Conservation (phyloP, 768 basidiomycete genomes). For the Lepiota venenata region DNA sequence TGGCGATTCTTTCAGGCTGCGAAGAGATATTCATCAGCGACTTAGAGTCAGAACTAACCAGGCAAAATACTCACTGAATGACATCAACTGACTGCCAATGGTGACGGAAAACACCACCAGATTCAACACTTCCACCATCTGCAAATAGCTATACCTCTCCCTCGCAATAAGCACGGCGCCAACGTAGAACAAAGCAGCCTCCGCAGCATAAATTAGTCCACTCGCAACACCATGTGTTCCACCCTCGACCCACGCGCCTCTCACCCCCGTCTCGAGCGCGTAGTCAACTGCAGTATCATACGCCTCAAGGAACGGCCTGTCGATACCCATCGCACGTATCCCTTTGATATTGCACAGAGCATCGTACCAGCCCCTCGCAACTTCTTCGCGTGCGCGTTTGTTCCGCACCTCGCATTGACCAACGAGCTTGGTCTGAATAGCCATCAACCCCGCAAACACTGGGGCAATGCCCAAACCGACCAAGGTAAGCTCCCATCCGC, state of each 20-base stretch:
- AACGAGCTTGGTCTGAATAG: constrained; percentile 69
- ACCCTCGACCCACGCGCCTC: constrained; percentile 86
- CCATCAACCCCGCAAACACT: constrained; percentile 73
- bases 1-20: constrained; percentile 77
- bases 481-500: constrained; percentile 91
- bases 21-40: constrained; percentile 9
- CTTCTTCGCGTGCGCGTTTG: constrained; percentile 83
- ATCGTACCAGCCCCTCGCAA: constrained; percentile 84
- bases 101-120: constrained; percentile 92
- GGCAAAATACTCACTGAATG: constrained; percentile 70
- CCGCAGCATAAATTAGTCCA: constrained; percentile 83
- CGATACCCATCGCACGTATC: constrained; percentile 86
- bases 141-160: constrained; percentile 81
- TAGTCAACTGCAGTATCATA: constrained; percentile 62
- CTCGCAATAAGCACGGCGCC: constrained; percentile 81
- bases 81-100: constrained; percentile 87
- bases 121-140: constrained; percentile 88
- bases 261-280: constrained; percentile 66
- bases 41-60: background rate
- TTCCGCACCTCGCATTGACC: constrained; percentile 72
- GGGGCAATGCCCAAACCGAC: constrained; percentile 87
- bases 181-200: constrained; percentile 90
- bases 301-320: constrained; percentile 59
- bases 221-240: constrained; percentile 78
- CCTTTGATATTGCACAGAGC: constrained; percentile 82